Evolutionary conservation across 1,139 yeast species (phyloP), one percentile per base, ranked within the genome.

Genomic region (Hyphopichia fennica): DNA sequence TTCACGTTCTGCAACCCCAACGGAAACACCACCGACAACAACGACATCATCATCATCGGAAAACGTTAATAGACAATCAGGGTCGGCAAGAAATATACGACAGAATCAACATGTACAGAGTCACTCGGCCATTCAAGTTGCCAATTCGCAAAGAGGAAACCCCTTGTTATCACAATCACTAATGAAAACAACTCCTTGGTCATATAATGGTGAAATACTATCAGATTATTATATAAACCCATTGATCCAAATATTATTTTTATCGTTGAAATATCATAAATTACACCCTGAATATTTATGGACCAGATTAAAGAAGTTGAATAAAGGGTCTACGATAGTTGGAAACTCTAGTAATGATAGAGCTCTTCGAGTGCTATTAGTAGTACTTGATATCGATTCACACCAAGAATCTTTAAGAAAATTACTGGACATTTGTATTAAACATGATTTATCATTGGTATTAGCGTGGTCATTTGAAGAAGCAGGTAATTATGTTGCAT

Each of bases 201-300:
- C 66, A 18, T 70, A 60, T 46, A 71, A 70, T 45, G 56, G 60
- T 15, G 56, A 61, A 10, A 63, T 73, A n/a, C 55, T 73, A 10
- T 69, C 69, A 3, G 93, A 89, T 55, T 85, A 84, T 54, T 75
- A 87, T 42, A 81, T 90, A 11, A 82, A 80, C 40, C 75, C 82
- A 1, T 75, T 77, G 3, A 71, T 89, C 35, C 84, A 88, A 47
- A 81, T 86, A 2, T 62, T 91, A 4, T 90, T 87, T 51, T 69
- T 91, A 17, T 82, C 95, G 5, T 62, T 91, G 41, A 83, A 87
- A 46, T 93, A 91, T 62, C 96, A 90, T 60, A 85, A 86, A 53
- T 67, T 91, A 35, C 91, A 87, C 48, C 96, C 96, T 0, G 97
- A 90, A 57, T 90, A 93, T 54, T 80, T 93, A 3, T 81, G 82